Percentiles rank a stretch among this genome's conserved stretches.
These are phyloP conservation scores for Sclerotinia subarctica DNA, from an alignment of 2,329 filamentous ascomycete genomes.

Conservation along the genomic window DNA sequence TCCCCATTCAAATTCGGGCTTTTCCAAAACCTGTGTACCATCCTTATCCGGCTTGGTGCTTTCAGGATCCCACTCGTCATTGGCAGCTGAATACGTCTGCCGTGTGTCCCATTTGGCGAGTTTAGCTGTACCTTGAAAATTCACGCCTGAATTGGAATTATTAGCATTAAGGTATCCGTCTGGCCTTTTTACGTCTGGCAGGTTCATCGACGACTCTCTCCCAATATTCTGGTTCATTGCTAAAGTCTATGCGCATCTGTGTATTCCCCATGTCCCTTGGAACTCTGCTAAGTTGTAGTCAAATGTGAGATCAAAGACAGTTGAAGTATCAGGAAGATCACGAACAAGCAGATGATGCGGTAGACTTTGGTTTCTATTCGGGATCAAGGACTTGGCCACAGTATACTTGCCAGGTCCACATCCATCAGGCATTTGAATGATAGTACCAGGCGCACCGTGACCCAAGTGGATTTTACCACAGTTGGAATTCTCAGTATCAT, in stretches of 20 bases:
- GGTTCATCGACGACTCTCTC: neutral
- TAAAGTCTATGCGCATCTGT: slow-evolving; percentile 8
- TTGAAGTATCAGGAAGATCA: neutral
- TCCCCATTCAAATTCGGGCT: slow-evolving; percentile 6
- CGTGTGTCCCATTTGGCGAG: slow-evolving; percentile 10
- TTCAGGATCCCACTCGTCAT: neutral
- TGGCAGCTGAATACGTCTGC: neutral
- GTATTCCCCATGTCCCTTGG: slow-evolving; percentile 1
- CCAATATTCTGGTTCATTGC: slow-evolving; percentile 7
- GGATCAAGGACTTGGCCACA: neutral
- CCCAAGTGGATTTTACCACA: slow-evolving; percentile 12
- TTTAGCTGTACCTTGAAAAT: neutral
- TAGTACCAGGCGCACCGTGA: slow-evolving; percentile 16
- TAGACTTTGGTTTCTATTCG: neutral
- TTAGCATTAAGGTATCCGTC: neutral
- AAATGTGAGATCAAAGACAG: slow-evolving; percentile 18
- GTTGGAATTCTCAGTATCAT: slow-evolving; percentile 3
- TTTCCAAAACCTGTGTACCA: slow-evolving; percentile 9
- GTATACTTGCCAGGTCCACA: slow-evolving; percentile 16
- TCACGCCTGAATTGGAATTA: neutral
- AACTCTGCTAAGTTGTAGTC: slow-evolving; percentile 15
- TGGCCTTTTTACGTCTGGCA: neutral
- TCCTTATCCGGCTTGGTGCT: neutral
- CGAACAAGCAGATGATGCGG: neutral
- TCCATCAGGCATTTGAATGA: slow-evolving; percentile 12